A percentile compares a stretch with the other conserved stretches of the same genome.
Evolutionary conservation across 192 early-diverging fungal genomes (phyloP).

Genomic region (Pecoramyces ruminantium): DNA sequence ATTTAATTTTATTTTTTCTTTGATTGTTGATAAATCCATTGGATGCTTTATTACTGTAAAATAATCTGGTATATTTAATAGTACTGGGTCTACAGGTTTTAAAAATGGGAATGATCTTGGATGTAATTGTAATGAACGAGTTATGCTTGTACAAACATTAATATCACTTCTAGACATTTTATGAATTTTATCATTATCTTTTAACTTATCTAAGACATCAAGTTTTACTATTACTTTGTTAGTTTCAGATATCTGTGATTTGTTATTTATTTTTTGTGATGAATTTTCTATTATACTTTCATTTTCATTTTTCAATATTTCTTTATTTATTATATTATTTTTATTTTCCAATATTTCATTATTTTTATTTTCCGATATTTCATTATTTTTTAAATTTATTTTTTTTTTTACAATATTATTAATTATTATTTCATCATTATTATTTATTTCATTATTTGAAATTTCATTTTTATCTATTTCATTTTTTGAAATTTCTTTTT

Average conservation of each 20-base stretch:
- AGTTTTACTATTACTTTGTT: neutral
- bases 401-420: neutral
- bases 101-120: neutral
- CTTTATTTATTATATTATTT: too few relatives aligned
- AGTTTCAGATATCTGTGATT: neutral
- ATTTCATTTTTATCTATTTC: too few relatives aligned
- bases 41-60: neutral
- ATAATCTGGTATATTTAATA: neutral
- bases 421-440: neutral
- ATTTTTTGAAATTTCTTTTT: too few relatives aligned
- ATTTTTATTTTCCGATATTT: too few relatives aligned
- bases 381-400: neutral
- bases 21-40: neutral
- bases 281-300: too few relatives aligned
- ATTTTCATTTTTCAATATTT: too few relatives aligned
- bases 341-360: too few relatives aligned
- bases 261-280: neutral
- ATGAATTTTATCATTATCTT: neutral
- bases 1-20: neutral
- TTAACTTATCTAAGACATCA: neutral
- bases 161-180: neutral
- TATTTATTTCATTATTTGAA: neutral
- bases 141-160: neutral
- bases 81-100: neutral
- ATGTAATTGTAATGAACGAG: neutral